Base-by-base conservation (phyloP, 2,329 filamentous ascomycete species). In the Colletotrichum coccodes region DNA sequence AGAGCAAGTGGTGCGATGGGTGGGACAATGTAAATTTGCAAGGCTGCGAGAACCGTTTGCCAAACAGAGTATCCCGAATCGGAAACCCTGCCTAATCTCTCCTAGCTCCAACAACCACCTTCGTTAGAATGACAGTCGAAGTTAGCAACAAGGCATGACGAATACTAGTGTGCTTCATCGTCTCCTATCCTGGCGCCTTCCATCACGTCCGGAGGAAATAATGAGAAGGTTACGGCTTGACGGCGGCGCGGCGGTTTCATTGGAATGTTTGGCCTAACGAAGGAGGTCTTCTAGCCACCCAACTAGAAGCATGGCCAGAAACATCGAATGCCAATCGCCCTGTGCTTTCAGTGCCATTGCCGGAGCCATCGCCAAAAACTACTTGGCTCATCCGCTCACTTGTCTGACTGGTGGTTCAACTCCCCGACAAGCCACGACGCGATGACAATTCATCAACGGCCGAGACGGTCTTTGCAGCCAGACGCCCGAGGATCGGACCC, bases 281-380 rank as follows among this genome's bases (percentile, higher is more conserved):
- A 23, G n/a, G 59, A 62, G 18, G 21, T 36, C 50, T 67, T 67
- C 50, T 63, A 57, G 64, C 50, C 34, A 8, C 12, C 59, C 28
- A 26, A 32, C 64, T 50, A 63, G 64, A 50, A 67, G 52, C 42
- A 60, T 46, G 46, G 18, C 56, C 56, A 65, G 56, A 54, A 63
- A 58, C 59, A 52, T 44, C 34, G 40, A 32, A 56, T 57, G 23
- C 34, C 50, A 57, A 5, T 46, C 40, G 40, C 42, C 30, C 21
- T n/a, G 32, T 60, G 57, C 32, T 32, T n/a, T n/a, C 14, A 23
- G 26, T 40, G 40, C 58, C 32, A 34, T 16, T 38, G 23, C 57
- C 57, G 46, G 57, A 36, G 38, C 46, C 30, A 47, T 40, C 49
- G 30, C 32, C 47, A 66, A 40, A 30, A 54, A 56, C 32, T 44